phyloP scores from a whole-genome alignment of 2,329 filamentous ascomycete species.

The Phialocephala sp. region DNA sequence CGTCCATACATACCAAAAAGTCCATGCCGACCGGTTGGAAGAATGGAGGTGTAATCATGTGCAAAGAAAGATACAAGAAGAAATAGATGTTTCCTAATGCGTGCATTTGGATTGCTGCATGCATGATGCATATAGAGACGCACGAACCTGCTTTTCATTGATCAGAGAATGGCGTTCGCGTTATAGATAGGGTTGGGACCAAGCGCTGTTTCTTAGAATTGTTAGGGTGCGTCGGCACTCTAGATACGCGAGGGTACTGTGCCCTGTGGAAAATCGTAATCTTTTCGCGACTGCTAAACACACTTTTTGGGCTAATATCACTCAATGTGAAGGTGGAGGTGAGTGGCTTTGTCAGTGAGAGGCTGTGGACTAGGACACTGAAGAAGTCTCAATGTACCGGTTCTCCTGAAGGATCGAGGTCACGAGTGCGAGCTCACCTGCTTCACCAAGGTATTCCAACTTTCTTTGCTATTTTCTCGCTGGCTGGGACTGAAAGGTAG shows the following conservation, averaged over 20 bases:
- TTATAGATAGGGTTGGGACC: conserved; percentile 23
- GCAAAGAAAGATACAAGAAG: conserved; percentile 23
- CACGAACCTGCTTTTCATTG: conserved; percentile 9
- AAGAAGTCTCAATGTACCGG: no score
- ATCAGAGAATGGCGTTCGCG: conserved; percentile 29
- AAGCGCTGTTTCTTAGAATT: background rate
- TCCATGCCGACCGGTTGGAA: background rate
- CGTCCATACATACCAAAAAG: conserved; percentile 11
- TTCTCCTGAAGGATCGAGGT: no score
- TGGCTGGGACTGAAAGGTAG: background rate
- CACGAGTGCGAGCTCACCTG: no score
- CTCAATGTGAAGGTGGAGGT: background rate
- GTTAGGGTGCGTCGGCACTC: background rate
- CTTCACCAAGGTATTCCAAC: no score
- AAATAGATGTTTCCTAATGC: conserved; percentile 25
- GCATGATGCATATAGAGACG: conserved; percentile 24
- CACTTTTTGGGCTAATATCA: background rate
- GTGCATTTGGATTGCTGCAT: conserved; percentile 27
- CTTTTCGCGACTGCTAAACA: background rate
- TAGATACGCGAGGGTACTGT: background rate
- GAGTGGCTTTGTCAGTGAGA: background rate
- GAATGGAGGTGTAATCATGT: conserved; percentile 28
- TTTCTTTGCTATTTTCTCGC: no score
- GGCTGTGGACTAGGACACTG: no score
- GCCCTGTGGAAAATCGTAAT: conserved; percentile 5